Evolutionary conservation across 371 early-diverging fungal species (phyloP), one percentile per base, ranked within the genome.

Genomic region (Fennellomyces sp.): DNA sequence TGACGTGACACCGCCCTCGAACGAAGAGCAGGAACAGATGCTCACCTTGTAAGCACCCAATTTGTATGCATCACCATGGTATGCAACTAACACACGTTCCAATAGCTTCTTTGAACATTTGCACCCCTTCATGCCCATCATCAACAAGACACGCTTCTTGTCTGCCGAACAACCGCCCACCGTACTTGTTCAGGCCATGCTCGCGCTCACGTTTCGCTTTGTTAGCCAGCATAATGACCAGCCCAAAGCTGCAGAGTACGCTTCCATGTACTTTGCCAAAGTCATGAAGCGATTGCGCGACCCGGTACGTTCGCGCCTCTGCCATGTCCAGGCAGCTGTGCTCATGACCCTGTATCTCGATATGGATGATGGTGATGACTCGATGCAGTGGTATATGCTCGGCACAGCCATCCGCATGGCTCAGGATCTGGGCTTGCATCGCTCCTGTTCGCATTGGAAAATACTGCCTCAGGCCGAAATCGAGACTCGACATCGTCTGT

Each of bases 321-420:
- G 69, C n/a, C 72, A 75, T 41, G 71, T 80, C 12, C 81, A 80
- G 53, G 73, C 81, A 6, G 73, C 74, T 5, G 35, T 80, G 5
- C 26, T 80, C 23, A 68, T 75, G 69, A 73, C 72, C 1, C 56
- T 77, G 21, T 80, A 75, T 56, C 50, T 80, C 25, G 81, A 80
- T 50, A 60, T 75, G 60, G 81, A 75, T 15, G 72, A 72, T 28
- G 60, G 52, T 5, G 76, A 75, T 6, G 81, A 80, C 2, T 69
- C 73, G 6, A 52, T 72, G 23, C 81, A 80, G 52, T 87, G 86
- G 86, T 79, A 73, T 64, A 78, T 72, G 27, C 71, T 85, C 13
- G 89, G 89, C 10, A 78, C 72, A 57, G 88, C 89, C 3, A 86
- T 82, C 30, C 78, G 88, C 10, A 82, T 86, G 82, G 88, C 88